These are phyloP conservation scores for Fusarium brachygibbosum DNA, from an alignment of 2,329 filamentous ascomycete genomes.

Conservation along the genomic window DNA sequence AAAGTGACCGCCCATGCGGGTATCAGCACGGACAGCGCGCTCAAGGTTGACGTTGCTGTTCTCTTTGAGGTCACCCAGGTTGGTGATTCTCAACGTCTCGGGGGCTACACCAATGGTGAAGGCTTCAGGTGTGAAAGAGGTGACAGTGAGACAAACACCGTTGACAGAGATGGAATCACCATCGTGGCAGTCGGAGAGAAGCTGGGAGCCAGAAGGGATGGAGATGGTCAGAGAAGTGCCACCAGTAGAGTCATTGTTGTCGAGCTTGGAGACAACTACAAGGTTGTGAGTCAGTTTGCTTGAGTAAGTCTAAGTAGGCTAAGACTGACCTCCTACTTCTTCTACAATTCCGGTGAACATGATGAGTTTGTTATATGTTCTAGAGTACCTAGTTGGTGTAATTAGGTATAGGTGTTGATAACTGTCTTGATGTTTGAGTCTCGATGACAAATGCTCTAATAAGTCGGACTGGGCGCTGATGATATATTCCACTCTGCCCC, in stretches of 20 bases:
- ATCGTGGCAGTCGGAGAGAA: conserved; percentile 85
- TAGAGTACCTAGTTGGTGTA: neutral
- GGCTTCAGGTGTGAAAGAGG: conserved; percentile 60
- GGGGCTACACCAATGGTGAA: conserved; percentile 97
- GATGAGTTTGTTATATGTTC: conserved; percentile 33
- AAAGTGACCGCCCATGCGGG: conserved; percentile 98
- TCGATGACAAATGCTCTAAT: conserved; percentile 47
- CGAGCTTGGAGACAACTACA: conserved; percentile 86
- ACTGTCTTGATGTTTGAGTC: neutral
- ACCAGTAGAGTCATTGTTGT: conserved; percentile 83
- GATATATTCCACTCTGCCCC: conserved; percentile 39
- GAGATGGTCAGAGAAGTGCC: conserved; percentile 92
- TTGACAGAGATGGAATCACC: conserved; percentile 97
- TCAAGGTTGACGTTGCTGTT: conserved; percentile 88
- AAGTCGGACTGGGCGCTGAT: conserved; percentile 20
- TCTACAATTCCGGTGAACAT: conserved; percentile 99
- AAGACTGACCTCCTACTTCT: conserved; percentile 84
- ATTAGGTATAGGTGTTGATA: neutral
- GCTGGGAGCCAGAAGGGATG: conserved; percentile 73
- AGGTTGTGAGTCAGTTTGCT: conserved; percentile 50
- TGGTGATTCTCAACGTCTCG: conserved; percentile 95
- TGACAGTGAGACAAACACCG: conserved; percentile 95
- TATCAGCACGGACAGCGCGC: conserved; percentile 89
- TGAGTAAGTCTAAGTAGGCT: neutral
- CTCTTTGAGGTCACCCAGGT: conserved; percentile 80